phyloP scores from a whole-genome alignment of 2,329 filamentous ascomycete genomes.

The Taxawa tesnikishii region DNA sequence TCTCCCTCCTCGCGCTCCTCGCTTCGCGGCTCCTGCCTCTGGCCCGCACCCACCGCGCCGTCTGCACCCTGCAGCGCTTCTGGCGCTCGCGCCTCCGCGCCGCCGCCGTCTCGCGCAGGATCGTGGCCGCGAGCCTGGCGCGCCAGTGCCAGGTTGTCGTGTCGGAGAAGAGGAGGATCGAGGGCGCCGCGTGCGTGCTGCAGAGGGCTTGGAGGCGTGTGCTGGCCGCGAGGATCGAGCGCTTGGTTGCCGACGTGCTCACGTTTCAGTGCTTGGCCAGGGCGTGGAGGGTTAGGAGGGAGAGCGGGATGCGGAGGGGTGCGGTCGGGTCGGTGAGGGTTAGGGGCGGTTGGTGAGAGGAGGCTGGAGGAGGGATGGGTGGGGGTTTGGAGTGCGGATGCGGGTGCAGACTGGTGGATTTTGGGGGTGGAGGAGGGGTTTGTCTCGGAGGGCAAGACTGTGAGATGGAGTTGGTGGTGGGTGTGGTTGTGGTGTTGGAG shows the following conservation, averaged over 20 bases:
- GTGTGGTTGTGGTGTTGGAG: no score
- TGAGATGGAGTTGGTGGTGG: no score
- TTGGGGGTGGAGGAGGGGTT: no score
- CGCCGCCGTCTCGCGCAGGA: slow-evolving; percentile 18
- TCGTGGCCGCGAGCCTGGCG: slow-evolving; percentile 29
- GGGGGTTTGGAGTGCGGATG: no score
- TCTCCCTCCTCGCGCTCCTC: slow-evolving; percentile 46
- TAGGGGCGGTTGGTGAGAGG: slow-evolving; percentile 14
- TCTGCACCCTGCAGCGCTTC: slow-evolving; percentile 37
- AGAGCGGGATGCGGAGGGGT: slow-evolving; percentile 10
- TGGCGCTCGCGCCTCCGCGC: slow-evolving; percentile 31
- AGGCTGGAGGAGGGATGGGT: neutral
- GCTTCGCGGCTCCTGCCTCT: slow-evolving; percentile 45
- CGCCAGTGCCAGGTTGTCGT: slow-evolving; percentile 36
- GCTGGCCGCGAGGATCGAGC: slow-evolving; percentile 20
- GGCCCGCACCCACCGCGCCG: slow-evolving; percentile 36
- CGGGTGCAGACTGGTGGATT: no score
- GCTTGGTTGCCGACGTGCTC: slow-evolving; percentile 24
- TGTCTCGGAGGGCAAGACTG: no score
- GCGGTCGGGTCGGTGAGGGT: slow-evolving; percentile 20
- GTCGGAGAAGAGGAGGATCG: slow-evolving; percentile 27
- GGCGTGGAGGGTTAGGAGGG: slow-evolving; percentile 26
- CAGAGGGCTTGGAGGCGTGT: slow-evolving; percentile 32
- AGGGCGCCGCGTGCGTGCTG: slow-evolving; percentile 27
- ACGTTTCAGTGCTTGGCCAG: slow-evolving; percentile 31